These are phyloP conservation scores for Tetrahymena elliotti DNA, from an alignment of 73 alveolate genomes.

Conservation along the genomic window DNA sequence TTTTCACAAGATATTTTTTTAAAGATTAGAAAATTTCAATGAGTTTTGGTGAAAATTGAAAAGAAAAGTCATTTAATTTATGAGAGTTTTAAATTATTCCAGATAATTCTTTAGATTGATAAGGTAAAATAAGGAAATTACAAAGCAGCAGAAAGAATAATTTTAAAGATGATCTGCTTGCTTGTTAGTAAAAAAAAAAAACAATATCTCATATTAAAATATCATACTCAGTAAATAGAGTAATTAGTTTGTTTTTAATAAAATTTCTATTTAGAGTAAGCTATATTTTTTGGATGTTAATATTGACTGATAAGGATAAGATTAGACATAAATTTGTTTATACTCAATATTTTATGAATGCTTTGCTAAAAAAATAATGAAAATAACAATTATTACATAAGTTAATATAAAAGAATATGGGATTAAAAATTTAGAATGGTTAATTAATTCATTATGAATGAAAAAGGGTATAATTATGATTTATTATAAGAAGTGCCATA, in stretches of 20 bases:
- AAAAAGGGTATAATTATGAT: not conserved
- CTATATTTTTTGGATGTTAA: not conserved
- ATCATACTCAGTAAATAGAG: not conserved
- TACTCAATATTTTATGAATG: not conserved
- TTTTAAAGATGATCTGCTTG: too few relatives aligned
- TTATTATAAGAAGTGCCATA: not conserved
- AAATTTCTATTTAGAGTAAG: not conserved
- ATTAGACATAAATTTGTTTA: not conserved
- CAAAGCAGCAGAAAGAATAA: too few relatives aligned
- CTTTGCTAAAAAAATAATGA: too few relatives aligned
- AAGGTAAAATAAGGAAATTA: too few relatives aligned
- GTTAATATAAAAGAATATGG: not conserved
- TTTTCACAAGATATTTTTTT: not conserved
- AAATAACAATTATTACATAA: not conserved
- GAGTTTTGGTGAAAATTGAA: not conserved
- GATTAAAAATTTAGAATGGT: too few relatives aligned
- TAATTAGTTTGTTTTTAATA: too few relatives aligned
- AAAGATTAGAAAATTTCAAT: not conserved
- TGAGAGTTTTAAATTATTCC: not conserved
- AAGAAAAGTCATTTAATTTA: not conserved
- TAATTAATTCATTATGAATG: not conserved
- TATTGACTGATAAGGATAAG: not conserved
- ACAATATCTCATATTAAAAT: too few relatives aligned
- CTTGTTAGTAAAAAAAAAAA: too few relatives aligned
- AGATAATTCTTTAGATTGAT: too few relatives aligned